These are phyloP conservation scores for Microbotryum silenes-acaulis DNA, from an alignment of 1,284 basidiomycete genomes.

Conservation along the genomic window DNA sequence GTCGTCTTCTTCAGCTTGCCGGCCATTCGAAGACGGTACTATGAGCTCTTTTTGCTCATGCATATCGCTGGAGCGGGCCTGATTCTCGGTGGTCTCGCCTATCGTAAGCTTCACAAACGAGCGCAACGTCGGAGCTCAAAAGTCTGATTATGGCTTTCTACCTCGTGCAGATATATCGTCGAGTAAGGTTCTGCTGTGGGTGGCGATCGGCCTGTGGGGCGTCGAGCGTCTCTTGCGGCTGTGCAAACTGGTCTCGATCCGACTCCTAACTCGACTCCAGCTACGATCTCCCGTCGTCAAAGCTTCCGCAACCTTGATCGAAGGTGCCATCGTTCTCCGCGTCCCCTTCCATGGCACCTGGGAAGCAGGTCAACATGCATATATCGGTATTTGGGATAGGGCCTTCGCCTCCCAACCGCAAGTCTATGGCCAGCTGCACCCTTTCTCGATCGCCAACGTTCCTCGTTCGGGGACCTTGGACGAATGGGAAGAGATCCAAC, in stretches of 20 bases:
- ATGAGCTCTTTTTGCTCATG: conserved; percentile 27
- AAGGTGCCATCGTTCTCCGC: conserved; percentile 24
- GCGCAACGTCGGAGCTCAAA: too few species aligned
- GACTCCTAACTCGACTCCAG: conserved; percentile 4
- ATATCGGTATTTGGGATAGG: conserved; percentile 14
- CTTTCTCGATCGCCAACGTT: conserved; percentile 30
- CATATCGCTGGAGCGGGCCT: conserved; percentile 22
- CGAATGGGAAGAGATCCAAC: not conserved
- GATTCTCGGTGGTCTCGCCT: conserved; percentile 20
- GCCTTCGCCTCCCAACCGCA: conserved; percentile 16
- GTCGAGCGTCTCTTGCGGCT: conserved; percentile 18
- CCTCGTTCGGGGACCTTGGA: conserved; percentile 9
- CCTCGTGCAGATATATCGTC: conserved; percentile 14
- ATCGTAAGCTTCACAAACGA: conserved; percentile 7
- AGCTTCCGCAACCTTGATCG: conserved; percentile 19
- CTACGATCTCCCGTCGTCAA: conserved; percentile 19
- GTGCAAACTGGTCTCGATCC: conserved; percentile 18
- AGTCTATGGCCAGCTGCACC: conserved; percentile 25
- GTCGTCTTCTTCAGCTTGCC: conserved; percentile 17
- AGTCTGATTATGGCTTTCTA: too few species aligned
- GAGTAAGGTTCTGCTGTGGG: conserved; percentile 18
- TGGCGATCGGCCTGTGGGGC: conserved; percentile 25
- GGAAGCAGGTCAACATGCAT: conserved; percentile 16
- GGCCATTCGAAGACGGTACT: conserved; percentile 15
- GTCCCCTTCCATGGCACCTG: conserved; percentile 26